phyloP scores from a whole-genome alignment of 1,284 basidiomycete genomes.

The Trichosporon faecale region DNA sequence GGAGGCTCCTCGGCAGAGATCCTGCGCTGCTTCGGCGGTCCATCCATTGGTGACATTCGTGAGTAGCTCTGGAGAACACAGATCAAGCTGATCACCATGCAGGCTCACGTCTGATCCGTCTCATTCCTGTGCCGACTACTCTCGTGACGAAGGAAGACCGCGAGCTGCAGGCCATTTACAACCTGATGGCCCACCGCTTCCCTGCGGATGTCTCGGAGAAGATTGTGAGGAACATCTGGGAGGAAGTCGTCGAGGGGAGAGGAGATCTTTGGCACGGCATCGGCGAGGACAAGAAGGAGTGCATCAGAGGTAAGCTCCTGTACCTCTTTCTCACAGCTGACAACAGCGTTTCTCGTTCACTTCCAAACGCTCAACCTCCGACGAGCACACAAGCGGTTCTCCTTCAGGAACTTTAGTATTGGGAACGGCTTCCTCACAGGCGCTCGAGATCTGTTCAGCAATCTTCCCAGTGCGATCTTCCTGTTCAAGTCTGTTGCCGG shows the following conservation, averaged over 20 bases:
- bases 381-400: constrained; percentile 86
- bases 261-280: constrained; percentile 83
- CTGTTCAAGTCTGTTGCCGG: constrained; percentile 89
- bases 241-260: constrained; percentile 85
- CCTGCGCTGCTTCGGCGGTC: constrained; percentile 54
- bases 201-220: constrained; percentile 65
- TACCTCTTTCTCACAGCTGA: neutral
- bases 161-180: constrained; percentile 62
- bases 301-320: constrained; percentile 44
- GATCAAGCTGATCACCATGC: neutral
- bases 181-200: constrained; percentile 75
- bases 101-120: constrained; percentile 56
- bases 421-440: constrained; percentile 88
- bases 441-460: constrained; percentile 79
- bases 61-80: too few relatives aligned
- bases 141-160: constrained; percentile 31
- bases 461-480: constrained; percentile 90
- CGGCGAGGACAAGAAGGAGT: constrained; percentile 84
- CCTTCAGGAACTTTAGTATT: constrained; percentile 68
- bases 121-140: constrained; percentile 51
- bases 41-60: constrained; percentile 56
- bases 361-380: constrained; percentile 84
- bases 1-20: constrained; percentile 55
- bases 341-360: constrained; percentile 76
- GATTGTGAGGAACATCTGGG: constrained; percentile 83